Conservation (phyloP, 306 rosid species). For the Glycine tomentella region DNA sequence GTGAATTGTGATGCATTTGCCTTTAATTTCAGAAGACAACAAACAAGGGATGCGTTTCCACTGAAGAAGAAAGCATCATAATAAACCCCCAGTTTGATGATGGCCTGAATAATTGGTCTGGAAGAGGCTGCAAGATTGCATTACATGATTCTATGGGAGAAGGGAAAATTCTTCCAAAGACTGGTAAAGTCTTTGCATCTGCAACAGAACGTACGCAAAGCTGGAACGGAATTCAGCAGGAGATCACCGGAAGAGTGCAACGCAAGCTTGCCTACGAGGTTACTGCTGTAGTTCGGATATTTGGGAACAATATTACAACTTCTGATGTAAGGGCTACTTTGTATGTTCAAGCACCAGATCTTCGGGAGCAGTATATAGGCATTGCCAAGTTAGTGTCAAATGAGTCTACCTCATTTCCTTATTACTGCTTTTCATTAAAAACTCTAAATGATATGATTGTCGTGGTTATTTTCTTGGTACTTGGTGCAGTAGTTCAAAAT, state of each 20-base stretch:
- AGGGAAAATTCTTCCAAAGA: constrained; percentile 74
- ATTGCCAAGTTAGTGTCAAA: constrained; percentile 74
- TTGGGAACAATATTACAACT: constrained; percentile 75
- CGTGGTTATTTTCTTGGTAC: not conserved
- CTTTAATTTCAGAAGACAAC: constrained; percentile 45
- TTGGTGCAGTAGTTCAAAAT: not conserved
- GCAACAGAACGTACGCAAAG: constrained; percentile 84
- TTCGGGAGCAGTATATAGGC: constrained; percentile 87
- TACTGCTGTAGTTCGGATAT: constrained; percentile 77
- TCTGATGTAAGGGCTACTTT: constrained; percentile 80
- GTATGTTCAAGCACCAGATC: constrained; percentile 76
- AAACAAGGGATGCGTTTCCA: constrained; percentile 36
- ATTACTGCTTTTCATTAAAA: not conserved
- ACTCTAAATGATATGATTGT: not conserved
- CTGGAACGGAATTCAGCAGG: constrained; percentile 97
- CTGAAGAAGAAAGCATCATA: constrained; percentile 64
- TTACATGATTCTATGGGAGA: constrained; percentile 76
- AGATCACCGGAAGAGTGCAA: constrained; percentile 83
- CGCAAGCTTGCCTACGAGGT: constrained; percentile 86
- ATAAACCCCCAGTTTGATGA: constrained; percentile 80
- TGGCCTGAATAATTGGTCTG: constrained; percentile 87
- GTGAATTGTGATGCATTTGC: constrained; percentile 1
- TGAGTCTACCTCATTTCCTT: constrained; percentile 6
- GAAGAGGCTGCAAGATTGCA: constrained; percentile 92
- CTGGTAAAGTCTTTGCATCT: constrained; percentile 79